phyloP scores from a whole-genome alignment of 352 stramenopile genomes.

The Phytophthora vignae region DNA sequence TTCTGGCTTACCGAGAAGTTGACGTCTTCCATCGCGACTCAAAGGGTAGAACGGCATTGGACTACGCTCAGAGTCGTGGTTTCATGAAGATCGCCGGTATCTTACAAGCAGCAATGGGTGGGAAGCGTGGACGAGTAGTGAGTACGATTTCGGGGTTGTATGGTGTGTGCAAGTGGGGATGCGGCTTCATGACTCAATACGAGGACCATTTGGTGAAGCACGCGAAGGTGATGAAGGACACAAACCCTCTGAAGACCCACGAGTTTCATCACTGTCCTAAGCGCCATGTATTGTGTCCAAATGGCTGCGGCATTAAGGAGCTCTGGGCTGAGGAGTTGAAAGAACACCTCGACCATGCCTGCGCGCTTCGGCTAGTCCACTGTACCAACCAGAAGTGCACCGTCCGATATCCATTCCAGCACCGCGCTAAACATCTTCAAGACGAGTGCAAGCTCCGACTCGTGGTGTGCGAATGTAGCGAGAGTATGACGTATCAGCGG shows the following conservation, averaged over 20 bases:
- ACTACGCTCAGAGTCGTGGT: constrained; percentile 41
- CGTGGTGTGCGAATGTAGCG: constrained; percentile 62
- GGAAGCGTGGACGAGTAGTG: constrained; percentile 47
- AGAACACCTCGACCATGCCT: constrained; percentile 45
- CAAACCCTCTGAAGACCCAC: constrained; percentile 53
- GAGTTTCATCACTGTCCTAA: constrained; percentile 59
- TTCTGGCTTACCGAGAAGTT: constrained; percentile 48
- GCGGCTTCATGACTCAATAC: constrained; percentile 55
- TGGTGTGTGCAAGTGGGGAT: constrained; percentile 73
- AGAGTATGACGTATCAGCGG: constrained; percentile 64
- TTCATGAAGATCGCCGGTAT: constrained; percentile 45
- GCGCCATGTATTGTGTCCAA: constrained; percentile 55
- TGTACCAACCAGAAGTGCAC: constrained; percentile 67
- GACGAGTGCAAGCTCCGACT: constrained; percentile 57
- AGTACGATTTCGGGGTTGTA: constrained; percentile 49
- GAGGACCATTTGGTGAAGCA: constrained; percentile 39
- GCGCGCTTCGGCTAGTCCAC: constrained; percentile 44
- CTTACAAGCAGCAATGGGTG: constrained; percentile 56
- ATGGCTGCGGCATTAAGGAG: constrained; percentile 3
- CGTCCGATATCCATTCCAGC: constrained; percentile 22
- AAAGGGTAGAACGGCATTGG: constrained; percentile 49
- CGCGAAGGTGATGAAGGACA: constrained; percentile 37
- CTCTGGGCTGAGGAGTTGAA: constrained; percentile 64
- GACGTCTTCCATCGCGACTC: constrained; percentile 50
- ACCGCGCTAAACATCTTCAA: constrained; percentile 39